phyloP scores from a whole-genome alignment of 2,329 filamentous ascomycete genomes.

The Cryphonectria radicalis region DNA sequence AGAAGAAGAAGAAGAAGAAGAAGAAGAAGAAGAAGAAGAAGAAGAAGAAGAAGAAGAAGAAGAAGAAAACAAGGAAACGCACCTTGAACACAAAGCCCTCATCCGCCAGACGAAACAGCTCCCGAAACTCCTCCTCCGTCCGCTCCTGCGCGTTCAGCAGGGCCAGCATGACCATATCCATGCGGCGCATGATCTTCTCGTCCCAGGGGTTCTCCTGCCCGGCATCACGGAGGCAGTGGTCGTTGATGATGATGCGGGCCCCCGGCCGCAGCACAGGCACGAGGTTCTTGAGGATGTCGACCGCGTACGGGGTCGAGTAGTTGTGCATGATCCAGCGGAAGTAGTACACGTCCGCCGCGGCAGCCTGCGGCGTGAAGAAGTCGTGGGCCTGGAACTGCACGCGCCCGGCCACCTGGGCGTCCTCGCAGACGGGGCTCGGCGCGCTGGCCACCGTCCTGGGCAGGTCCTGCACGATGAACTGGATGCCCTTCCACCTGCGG shows the following conservation, averaged over 20 bases:
- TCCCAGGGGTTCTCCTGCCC: slow-evolving; percentile 41
- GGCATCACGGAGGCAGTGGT: slow-evolving; percentile 43
- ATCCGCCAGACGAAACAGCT: slow-evolving; percentile 46
- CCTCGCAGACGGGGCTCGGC: slow-evolving; percentile 46
- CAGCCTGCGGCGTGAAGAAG: slow-evolving; percentile 61
- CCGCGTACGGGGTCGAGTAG: slow-evolving; percentile 58
- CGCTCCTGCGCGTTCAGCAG: slow-evolving; percentile 50
- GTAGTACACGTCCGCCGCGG: slow-evolving; percentile 61
- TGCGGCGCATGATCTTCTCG: slow-evolving; percentile 44
- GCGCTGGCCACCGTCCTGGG: slow-evolving; percentile 52
- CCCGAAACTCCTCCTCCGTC: slow-evolving; percentile 47
- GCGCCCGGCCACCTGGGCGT: slow-evolving; percentile 44
- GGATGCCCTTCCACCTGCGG: slow-evolving; percentile 52
- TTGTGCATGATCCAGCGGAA: slow-evolving; percentile 67
- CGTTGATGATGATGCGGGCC: slow-evolving; percentile 50
- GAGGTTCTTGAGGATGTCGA: slow-evolving; percentile 54
- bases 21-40: no score
- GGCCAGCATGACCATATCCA: slow-evolving; percentile 50
- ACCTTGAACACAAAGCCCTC: slow-evolving; percentile 44
- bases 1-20: no score
- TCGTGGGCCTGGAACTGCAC: slow-evolving; percentile 55
- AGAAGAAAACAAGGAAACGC: slow-evolving; percentile 2
- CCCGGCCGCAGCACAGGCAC: slow-evolving; percentile 60
- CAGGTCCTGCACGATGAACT: slow-evolving; percentile 61
- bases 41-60: no score